Evolutionary conservation across 495 filamentous ascomycete species (phyloP), one percentile per base, ranked within the genome.

Genomic region (Aspergillus steynii): DNA sequence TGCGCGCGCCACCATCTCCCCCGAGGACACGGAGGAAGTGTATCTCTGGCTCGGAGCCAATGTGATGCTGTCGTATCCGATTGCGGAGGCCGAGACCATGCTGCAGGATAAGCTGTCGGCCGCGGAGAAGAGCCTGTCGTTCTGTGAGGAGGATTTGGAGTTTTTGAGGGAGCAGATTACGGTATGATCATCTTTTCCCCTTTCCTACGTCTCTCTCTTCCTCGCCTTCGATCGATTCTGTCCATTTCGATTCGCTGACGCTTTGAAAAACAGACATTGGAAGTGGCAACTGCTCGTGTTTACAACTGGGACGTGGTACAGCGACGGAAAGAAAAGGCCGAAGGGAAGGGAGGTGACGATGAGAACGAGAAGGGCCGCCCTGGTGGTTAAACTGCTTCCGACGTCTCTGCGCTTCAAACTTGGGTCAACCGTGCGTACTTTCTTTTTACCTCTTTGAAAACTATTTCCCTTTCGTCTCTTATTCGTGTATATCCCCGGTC

Each of bases 251-350:
- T 31, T 12, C 68, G 55, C 73, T 80, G 54, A 80, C 61, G 27
- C n/a, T 7, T 14, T 53, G 6, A n/a, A 34, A 34, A 65, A 20
- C 65, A 96, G 91, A 99, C 95, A 1, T 85, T 99, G 76, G 95
- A 99, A 75, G 95, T 99, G 46, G 95, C 95, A 12, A 93, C 92
- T 20, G 95, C 95, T 26, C 82, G 96, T 58, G 91, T 99, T n/a
- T 99, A 98, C 73, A 99, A 99, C 73, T 97, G 94, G 91, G 95
- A 99, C 69, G 90, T 99, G 6, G 90, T 91, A 37, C 87, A 96
- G 81, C 90, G 94, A 74, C 80, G 95, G 60, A 96, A 96, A 82
- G 94, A 96, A 59, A 94, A 91, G 73, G 83, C 81, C 20, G 88
- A 89, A 4, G 78, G 75, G 7, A 86, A 87, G 37, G 37, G 37